Evolutionary conservation across 1,284 basidiomycete genomes (phyloP), one percentile per base, ranked within the genome.

Genomic region (Ganoderma meredithae): DNA sequence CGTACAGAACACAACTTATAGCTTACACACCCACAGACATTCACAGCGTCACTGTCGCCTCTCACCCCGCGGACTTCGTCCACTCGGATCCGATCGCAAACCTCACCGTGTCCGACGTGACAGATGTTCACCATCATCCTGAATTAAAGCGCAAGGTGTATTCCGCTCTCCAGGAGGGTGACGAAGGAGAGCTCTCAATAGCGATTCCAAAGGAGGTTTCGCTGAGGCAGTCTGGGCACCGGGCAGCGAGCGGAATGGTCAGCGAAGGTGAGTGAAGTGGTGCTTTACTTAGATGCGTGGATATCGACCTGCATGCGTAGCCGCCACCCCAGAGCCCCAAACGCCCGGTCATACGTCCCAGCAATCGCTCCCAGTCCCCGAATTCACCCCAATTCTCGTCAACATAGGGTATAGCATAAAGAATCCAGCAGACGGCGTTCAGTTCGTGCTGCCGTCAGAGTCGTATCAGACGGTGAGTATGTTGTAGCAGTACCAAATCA

Each of bases 141-240:
- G 97, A 98, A 78, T 86, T 98, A 70, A 99, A 98, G 85, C 89
- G 97, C 64, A 94, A 92, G 81, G 81, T 98, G 40, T 99, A 96
- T 83, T 90, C 95, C 0, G 94, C 96, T 0, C 85, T 96, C 55
- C 90, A 95, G 67, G 97, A 99, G 75, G 89, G 91, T 56, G 95
- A 96, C 70, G 94, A 98, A 77, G 97, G 98, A 69, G 98, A 99
- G 80, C 81, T 99, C 49, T 95, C 95, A 17, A 95, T 99, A 74
- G 88, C 92, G 22, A 90, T 99, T 64, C 96, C 97, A 1, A 86
- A 86, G 71, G 93, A 95, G 70, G 92, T 95, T 22, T 85, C 89
- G 67, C 81, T 96, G 65, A 89, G 85, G 76, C 87, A 87, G 65
- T 86, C 88, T 12, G 85, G 85, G 7, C 83, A 84, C 72, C 76